Conservation (phyloP, 495 filamentous ascomycete genomes). For the Penicillium daleae region DNA sequence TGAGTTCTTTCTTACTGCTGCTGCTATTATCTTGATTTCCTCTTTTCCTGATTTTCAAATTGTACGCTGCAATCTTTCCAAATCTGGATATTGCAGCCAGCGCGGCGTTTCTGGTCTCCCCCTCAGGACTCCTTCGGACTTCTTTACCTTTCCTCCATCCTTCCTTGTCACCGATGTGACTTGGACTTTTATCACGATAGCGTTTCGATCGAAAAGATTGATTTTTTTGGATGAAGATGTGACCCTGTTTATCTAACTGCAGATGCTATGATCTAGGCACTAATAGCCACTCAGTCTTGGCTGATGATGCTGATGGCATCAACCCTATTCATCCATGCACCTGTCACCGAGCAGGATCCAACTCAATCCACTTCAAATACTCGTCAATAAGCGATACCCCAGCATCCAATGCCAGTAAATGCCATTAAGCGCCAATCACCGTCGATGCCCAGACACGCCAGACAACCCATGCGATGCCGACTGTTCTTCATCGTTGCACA, state of each 20-base stretch:
- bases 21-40: neutral
- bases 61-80: constrained; percentile 18
- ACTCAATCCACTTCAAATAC: neutral
- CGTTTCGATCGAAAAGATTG: constrained; percentile 13
- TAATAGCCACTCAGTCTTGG: constrained; percentile 11
- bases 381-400: neutral
- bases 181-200: constrained; percentile 15
- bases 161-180: neutral
- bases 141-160: neutral
- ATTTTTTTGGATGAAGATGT: neutral
- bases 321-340: neutral
- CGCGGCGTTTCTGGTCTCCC: constrained; percentile 17
- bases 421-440: neutral
- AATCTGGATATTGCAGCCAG: constrained; percentile 9
- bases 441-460: constrained; percentile 8
- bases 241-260: constrained; percentile 18
- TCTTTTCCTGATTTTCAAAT: constrained; percentile 9
- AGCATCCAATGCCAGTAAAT: neutral
- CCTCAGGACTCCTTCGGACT: no score
- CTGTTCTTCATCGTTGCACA: neutral
- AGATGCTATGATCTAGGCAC: constrained; percentile 17
- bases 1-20: constrained; percentile 3
- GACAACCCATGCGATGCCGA: neutral
- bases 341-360: neutral
- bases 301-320: neutral